A percentile compares a stretch with the other conserved stretches of the same genome.
Conservation (phyloP, 1,284 basidiomycete species). For the Ustilago loliicola region DNA sequence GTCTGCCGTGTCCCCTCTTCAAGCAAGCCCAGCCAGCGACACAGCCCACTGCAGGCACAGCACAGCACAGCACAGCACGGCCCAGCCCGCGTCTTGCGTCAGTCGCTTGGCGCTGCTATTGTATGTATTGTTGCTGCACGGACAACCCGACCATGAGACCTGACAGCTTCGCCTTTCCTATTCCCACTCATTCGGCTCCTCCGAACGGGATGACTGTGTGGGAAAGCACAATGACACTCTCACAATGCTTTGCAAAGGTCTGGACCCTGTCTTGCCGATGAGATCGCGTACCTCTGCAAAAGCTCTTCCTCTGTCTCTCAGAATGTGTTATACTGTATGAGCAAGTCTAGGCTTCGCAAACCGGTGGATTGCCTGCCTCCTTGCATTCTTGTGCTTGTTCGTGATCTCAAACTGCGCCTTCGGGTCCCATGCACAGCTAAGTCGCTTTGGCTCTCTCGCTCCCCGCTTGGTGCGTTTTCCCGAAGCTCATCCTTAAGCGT, state of each 20-base stretch:
- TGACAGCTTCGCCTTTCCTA: background rate
- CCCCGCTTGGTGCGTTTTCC: background rate
- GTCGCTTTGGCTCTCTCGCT: background rate
- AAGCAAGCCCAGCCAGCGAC: too few species aligned
- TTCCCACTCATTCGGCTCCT: background rate
- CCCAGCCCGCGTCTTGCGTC: background rate
- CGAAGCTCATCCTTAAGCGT: constrained; percentile 8
- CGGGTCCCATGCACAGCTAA: background rate
- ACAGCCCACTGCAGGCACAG: too few species aligned
- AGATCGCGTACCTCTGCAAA: background rate
- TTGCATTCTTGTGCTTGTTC: constrained; percentile 7
- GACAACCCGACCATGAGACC: constrained; percentile 1
- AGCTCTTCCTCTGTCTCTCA: background rate
- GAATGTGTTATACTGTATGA: background rate
- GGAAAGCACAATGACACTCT: background rate
- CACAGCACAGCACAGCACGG: background rate
- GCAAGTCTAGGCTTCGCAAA: constrained; percentile 2
- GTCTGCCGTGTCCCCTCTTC: background rate
- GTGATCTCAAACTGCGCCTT: constrained; percentile 4
- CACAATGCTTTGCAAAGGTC: background rate
- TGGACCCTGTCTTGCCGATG: background rate
- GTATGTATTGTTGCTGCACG: background rate
- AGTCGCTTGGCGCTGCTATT: background rate
- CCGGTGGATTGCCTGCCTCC: background rate
- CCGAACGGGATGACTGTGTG: background rate